Base-by-base conservation (phyloP, 176 grass and related monocot genomes). In the Ensete glaucum region DNA sequence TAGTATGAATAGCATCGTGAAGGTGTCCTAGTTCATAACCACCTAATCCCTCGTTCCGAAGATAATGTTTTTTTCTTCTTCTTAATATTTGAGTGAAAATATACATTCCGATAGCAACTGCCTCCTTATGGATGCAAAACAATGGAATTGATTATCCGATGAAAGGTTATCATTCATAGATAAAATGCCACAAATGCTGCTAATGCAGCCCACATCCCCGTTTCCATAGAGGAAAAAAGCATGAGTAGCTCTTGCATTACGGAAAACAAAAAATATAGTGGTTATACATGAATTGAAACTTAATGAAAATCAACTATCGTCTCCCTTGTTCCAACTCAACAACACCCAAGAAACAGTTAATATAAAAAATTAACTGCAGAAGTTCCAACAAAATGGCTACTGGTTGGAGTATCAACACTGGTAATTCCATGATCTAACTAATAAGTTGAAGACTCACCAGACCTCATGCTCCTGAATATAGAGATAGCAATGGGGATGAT, bases 401-500 rank as follows among this genome's bases (percentile, higher is more conserved):
- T 9, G 2, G 57, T 60, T 60, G 16, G 17, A 43, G 6, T 60
- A 60, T n/a, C n/a, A 60, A 20, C 4, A 60, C 57, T 60, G 8
- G 57, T 21, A 60, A 19, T 60, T 60, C 3, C 57, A 5, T n/a
- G 57, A 15, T 19, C 50, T 13, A 14, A 57, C 82, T 90, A 90
- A 82, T 84, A 84, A 34, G 79, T 67, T 0, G 54, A 87, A 4
- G 90, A 76, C 73, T 85, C 82, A 48, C 66, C 82, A 59, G 82
- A 77, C 24, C 78, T 57, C 72, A 91, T 70, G 69, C 85, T 91
- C 67, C 77, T 76, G 67, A 84, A 76, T 51, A 99, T 76, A 8
- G 86, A 91, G 34, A 89, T 72, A 53, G 69, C 27, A 75, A 93
- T 71, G 26, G 96, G 91, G 23, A 99, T 19, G 6, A 99, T 77